These are phyloP conservation scores for Dysphania ambrosioides DNA, from an alignment of 148 eudicot genomes.

Conservation along the genomic window DNA sequence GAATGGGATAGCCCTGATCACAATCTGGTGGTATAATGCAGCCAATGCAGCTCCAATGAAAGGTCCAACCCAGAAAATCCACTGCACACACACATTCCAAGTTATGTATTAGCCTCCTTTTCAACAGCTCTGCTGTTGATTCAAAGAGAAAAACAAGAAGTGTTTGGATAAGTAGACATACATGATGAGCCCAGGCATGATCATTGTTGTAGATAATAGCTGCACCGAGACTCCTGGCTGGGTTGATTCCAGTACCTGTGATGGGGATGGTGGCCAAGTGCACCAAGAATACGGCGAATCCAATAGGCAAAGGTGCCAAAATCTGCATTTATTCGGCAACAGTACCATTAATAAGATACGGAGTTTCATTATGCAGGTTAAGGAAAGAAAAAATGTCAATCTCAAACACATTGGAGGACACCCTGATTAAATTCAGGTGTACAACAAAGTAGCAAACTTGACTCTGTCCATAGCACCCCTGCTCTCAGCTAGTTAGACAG, in stretches of 20 bases:
- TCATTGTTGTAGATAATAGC: slow-evolving; percentile 43
- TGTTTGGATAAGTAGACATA: no score
- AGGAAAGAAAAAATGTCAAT: not conserved
- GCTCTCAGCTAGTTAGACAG: no score
- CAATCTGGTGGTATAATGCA: slow-evolving; percentile 44
- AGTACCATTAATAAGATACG: not conserved
- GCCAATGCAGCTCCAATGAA: slow-evolving; percentile 50
- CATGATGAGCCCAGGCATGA: slow-evolving; percentile 48
- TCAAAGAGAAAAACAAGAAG: not conserved
- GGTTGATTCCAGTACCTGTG: slow-evolving; percentile 52
- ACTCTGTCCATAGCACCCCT: no score
- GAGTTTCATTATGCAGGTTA: not conserved
- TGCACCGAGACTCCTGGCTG: slow-evolving; percentile 49
- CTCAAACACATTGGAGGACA: not conserved
- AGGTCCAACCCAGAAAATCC: slow-evolving; percentile 58
- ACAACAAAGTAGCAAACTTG: not conserved
- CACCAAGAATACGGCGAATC: slow-evolving; percentile 48
- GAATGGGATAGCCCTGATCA: slow-evolving; percentile 48
- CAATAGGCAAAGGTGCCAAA: slow-evolving; percentile 50
- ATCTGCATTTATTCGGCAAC: slow-evolving; percentile 29
- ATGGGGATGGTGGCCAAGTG: slow-evolving; percentile 50
- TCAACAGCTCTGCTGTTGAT: no score
- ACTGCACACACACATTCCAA: slow-evolving; percentile 27
- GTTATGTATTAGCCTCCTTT: no score
- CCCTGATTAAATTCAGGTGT: not conserved